These are phyloP conservation scores for Neonectria coccinea DNA, from an alignment of 2,329 filamentous ascomycete genomes.

Conservation along the genomic window DNA sequence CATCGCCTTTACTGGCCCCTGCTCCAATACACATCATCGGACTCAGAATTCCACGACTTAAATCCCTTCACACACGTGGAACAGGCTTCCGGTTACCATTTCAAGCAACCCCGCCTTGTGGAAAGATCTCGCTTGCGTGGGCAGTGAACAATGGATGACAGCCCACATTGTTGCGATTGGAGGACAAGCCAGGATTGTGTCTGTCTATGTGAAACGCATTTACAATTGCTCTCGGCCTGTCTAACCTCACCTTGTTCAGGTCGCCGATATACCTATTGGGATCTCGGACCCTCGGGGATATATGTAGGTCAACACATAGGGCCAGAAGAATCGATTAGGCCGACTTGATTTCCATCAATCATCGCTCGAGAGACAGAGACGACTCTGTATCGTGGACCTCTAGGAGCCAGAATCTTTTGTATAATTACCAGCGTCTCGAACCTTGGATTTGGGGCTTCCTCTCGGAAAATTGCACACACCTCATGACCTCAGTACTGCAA, in stretches of 20 bases:
- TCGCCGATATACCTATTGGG: neutral
- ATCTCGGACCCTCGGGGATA: conserved; percentile 4
- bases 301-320: neutral
- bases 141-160: neutral
- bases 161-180: neutral
- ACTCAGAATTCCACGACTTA: neutral
- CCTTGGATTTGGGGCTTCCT: neutral
- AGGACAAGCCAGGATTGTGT: neutral
- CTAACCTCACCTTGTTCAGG: neutral
- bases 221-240: no score
- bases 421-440: neutral
- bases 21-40: neutral
- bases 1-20: neutral
- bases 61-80: neutral
- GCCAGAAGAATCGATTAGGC: no score
- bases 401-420: neutral
- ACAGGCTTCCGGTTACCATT: neutral
- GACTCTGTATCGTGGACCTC: neutral
- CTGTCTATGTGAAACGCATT: neutral
- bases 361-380: neutral
- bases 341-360: conserved; percentile 6
- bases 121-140: no score
- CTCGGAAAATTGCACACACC: no score
- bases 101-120: neutral
- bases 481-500: neutral